Conservation (phyloP, 2,329 filamentous ascomycete genomes). For the Penicillium sp. region DNA sequence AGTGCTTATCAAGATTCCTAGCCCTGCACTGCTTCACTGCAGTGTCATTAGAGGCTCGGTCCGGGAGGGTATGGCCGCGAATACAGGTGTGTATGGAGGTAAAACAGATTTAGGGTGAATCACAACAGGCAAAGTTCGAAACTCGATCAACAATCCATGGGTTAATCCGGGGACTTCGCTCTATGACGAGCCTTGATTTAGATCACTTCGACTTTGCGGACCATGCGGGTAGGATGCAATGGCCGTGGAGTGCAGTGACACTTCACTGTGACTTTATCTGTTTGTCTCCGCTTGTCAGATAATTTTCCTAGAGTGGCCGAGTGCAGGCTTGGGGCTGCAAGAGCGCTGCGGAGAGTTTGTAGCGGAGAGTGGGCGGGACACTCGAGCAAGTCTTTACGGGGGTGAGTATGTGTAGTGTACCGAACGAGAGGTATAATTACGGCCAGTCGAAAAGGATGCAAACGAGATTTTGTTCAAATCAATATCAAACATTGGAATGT, state of each 20-base stretch:
- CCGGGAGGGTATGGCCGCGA: not conserved
- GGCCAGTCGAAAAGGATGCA: not conserved
- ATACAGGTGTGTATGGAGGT: not conserved
- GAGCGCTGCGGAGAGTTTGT: not conserved
- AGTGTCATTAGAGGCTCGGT: not conserved
- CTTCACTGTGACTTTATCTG: not conserved
- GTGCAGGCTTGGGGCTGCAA: constrained; percentile 9
- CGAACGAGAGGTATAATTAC: not conserved
- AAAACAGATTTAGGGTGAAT: not conserved
- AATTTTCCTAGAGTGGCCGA: constrained; percentile 5
- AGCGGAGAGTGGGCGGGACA: not conserved
- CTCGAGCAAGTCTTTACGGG: not conserved
- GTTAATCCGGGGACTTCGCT: not conserved
- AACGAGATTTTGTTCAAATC: not conserved
- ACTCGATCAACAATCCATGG: not conserved
- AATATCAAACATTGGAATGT: not conserved
- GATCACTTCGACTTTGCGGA: constrained; percentile 1
- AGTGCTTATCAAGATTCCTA: not conserved
- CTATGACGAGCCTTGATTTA: constrained; percentile 1
- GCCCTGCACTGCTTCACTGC: not conserved
- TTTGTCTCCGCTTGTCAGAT: not conserved
- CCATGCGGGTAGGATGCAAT: constrained; percentile 23
- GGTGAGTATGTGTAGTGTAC: not conserved
- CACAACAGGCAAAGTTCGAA: not conserved
- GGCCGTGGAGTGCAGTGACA: constrained; percentile 9